Evolutionary conservation across 2,329 filamentous ascomycete genomes (phyloP).

Genomic region (Fonsecaea nubica): DNA sequence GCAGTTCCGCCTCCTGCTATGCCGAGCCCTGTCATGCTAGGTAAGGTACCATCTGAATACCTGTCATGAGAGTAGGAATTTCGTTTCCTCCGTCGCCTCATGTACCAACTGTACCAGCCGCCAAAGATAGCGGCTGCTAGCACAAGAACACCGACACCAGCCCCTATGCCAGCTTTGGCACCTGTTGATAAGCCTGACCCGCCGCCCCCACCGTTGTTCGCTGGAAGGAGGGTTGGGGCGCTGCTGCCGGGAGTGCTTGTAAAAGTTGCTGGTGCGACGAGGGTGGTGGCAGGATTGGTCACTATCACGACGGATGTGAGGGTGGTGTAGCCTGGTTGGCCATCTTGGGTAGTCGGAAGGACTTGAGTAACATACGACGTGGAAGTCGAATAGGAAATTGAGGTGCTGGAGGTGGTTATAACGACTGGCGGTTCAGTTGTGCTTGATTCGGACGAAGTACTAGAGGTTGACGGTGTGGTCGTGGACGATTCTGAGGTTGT

Average conservation of each 20-base stretch:
- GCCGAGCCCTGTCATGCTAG: slow-evolving; percentile 31
- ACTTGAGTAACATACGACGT: slow-evolving; percentile 29
- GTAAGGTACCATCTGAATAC: slow-evolving; percentile 31
- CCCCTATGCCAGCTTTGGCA: slow-evolving; percentile 40
- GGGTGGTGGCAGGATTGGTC: slow-evolving; percentile 25
- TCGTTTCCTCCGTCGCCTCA: slow-evolving; percentile 34
- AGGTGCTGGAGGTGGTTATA: slow-evolving; percentile 33
- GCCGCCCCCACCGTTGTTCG: slow-evolving; percentile 13
- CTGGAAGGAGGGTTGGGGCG: slow-evolving; percentile 29
- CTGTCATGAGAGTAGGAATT: slow-evolving; percentile 32
- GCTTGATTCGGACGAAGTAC: slow-evolving; percentile 22
- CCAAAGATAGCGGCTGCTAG: slow-evolving; percentile 37
- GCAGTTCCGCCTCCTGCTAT: slow-evolving; percentile 20
- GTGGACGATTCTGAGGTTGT: slow-evolving; percentile 8
- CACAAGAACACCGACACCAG: slow-evolving; percentile 35
- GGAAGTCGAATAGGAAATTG: slow-evolving; percentile 28
- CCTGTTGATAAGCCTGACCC: slow-evolving; percentile 37
- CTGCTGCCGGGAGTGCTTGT: slow-evolving; percentile 33
- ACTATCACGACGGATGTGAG: slow-evolving; percentile 32
- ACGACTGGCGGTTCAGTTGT: slow-evolving; percentile 32
- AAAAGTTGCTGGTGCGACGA: slow-evolving; percentile 27
- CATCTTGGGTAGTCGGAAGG: slow-evolving; percentile 30
- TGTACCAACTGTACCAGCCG: slow-evolving; percentile 37
- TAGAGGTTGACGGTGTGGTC: slow-evolving; percentile 7
- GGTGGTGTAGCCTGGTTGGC: slow-evolving; percentile 29